Base-by-base conservation (phyloP, 2,329 filamentous ascomycete genomes). In the Simplicillium aogashimaense region DNA sequence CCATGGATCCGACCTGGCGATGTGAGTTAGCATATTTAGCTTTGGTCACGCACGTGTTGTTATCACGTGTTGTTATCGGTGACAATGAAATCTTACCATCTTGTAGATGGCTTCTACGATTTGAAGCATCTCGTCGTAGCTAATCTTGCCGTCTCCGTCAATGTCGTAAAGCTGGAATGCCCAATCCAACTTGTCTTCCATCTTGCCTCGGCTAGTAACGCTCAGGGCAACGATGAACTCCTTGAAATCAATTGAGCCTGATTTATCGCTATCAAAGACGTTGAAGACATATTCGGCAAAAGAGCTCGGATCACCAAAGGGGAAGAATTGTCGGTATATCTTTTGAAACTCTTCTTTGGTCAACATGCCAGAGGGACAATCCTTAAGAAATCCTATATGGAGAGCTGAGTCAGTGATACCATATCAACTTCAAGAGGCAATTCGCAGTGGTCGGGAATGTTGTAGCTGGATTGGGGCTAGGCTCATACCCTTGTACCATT, bases 61-160 rank as follows among this genome's bases (percentile, higher is more conserved):
- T 31, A 36, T 29, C 25, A 3, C 12, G 15, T 16, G 16, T 13
- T 18, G 36, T 25, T 31, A 36, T 29, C 25, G n/a, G 33, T 37
- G 36, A 12, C 29, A 13, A 43, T 18, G 14, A 12, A 40, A 34
- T 41, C 57, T 43, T 63, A 97, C 92, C 92, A 98, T 98, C 66
- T 97, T 98, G 75, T 98, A 98, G 59, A 98, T 98, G 41, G 92
- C 92, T 69, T 97, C 90, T 42, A 98, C 92, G 59, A 98, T 98
- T 53, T 88, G 83, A 50, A 98, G 72, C 92, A 98, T 98, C 71
- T 98, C 92, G 41, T 97, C 87, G 63, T 97, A 98, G 62, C 85
- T 95, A 58, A 98, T 98, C 72, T 95, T 95, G 57, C 92, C 92
- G 61, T 98, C 92, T 42, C 92, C 90, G 57, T 98, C 92, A 56